Percentiles rank a stretch among this genome's conserved stretches.
Evolutionary conservation across 1,284 basidiomycete species (phyloP).

Genomic region (Sanghuangporus sanghuang): DNA sequence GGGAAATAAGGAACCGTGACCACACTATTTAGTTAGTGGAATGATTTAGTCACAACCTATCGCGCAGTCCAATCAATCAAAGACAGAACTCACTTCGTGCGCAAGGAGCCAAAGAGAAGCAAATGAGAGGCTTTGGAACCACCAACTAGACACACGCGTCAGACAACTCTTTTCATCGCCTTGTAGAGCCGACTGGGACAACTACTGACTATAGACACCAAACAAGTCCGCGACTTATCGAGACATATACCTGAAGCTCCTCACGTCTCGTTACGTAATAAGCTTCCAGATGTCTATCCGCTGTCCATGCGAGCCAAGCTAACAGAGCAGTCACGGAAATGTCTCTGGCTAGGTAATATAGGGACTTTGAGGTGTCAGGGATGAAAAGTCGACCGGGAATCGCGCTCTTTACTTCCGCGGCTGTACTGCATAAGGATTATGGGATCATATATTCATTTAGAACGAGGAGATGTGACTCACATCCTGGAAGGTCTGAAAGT

Average conservation of each 20-base stretch:
- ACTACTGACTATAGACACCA: conserved; percentile 12
- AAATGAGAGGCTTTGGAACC: conserved; percentile 19
- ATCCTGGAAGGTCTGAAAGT: background rate
- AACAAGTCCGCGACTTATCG: background rate
- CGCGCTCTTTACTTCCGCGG: conserved; percentile 41
- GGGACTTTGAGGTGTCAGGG: conserved; percentile 57
- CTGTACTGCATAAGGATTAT: conserved; percentile 23
- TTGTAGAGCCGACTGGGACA: background rate
- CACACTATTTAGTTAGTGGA: conserved; percentile 24
- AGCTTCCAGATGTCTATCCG: conserved; percentile 39
- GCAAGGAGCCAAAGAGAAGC: conserved; percentile 52
- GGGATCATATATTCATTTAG: background rate
- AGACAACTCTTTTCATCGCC: background rate
- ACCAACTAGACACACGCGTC: conserved; percentile 12
- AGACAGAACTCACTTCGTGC: conserved; percentile 20
- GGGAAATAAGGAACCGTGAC: conserved; percentile 51
- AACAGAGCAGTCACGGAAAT: conserved; percentile 48
- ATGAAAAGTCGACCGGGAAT: conserved; percentile 64
- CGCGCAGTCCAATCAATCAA: background rate
- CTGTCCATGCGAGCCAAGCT: conserved; percentile 53
- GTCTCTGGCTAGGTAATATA: conserved; percentile 56
- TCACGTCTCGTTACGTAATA: conserved; percentile 31
- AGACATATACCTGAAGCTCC: conserved; percentile 24
- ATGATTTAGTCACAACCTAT: background rate
- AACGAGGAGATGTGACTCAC: background rate